Percentiles rank a stretch among this genome's conserved stretches.
phyloP scores from a whole-genome alignment of 768 basidiomycete species.

The Termitomyces sp. region DNA sequence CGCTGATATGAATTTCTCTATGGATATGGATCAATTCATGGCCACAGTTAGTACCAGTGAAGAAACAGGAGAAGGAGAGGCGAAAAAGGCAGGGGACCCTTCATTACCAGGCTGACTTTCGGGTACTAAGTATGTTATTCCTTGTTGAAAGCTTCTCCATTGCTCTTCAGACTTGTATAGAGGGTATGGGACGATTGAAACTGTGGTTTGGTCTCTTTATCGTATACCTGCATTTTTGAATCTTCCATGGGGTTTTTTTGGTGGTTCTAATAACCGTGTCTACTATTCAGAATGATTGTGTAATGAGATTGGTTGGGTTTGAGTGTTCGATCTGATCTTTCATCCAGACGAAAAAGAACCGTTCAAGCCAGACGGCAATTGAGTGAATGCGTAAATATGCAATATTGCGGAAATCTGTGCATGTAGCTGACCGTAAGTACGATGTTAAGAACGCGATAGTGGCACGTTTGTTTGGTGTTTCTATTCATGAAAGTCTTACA shows the following conservation, averaged over 20 bases:
- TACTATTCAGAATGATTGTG: too few species aligned
- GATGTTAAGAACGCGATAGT: not conserved
- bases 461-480: too few species aligned
- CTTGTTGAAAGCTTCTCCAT: not conserved
- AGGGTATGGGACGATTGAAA: not conserved
- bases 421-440: too few species aligned
- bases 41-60: constrained; percentile 25
- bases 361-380: too few species aligned
- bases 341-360: not conserved
- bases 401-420: too few species aligned
- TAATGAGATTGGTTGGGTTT: too few species aligned
- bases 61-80: constrained; percentile 14
- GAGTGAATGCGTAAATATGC: too few species aligned
- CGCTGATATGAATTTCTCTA: constrained; percentile 37
- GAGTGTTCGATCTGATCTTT: too few species aligned
- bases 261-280: too few species aligned
- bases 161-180: not conserved
- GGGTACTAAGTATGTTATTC: not conserved
- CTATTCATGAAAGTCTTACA: too few species aligned
- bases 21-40: constrained; percentile 53
- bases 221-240: not conserved
- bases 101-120: not conserved
- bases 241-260: too few species aligned
- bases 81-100: not conserved
- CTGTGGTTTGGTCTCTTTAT: not conserved